Conservation (phyloP, 257 asterid genomes). For the Buddleja alternifolia region DNA sequence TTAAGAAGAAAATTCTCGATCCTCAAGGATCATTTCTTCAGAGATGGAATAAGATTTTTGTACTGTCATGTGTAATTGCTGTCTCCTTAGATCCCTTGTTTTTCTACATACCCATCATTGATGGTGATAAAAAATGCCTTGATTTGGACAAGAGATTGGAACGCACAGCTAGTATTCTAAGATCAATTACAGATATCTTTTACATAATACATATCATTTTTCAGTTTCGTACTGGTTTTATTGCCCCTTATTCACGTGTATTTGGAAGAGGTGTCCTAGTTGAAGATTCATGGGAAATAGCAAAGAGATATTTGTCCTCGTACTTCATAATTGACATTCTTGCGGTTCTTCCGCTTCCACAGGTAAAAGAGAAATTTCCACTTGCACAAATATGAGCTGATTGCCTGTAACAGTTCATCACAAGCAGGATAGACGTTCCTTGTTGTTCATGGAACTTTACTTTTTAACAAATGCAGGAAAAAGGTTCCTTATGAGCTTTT, state of each 20-base stretch:
- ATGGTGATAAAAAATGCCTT: constrained; percentile 68
- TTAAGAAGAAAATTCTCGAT: constrained; percentile 63
- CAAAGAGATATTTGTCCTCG: constrained; percentile 76
- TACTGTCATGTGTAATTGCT: constrained; percentile 69
- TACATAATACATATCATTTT: constrained; percentile 79
- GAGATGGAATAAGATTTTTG: constrained; percentile 87
- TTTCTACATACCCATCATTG: constrained; percentile 78
- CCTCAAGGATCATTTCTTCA: constrained; percentile 86
- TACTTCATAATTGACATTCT: constrained; percentile 80
- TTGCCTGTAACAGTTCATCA: background rate
- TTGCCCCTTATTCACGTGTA: constrained; percentile 87
- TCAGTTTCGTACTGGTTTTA: constrained; percentile 81
- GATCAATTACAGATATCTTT: constrained; percentile 77
- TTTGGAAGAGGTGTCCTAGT: constrained; percentile 92
- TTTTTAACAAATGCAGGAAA: no score
- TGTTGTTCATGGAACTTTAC: background rate
- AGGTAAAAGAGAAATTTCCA: constrained; percentile 46
- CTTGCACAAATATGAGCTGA: background rate
- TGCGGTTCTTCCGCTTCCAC: constrained; percentile 92
- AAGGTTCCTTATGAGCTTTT: background rate
- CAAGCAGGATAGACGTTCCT: constrained; percentile 7
- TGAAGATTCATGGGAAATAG: constrained; percentile 76
- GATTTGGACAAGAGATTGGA: constrained; percentile 70
- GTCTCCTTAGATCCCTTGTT: constrained; percentile 87
- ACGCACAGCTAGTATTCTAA: constrained; percentile 62